Evolutionary conservation across 306 rosid genomes (phyloP).

Genomic region (Castanopsis chinensis): DNA sequence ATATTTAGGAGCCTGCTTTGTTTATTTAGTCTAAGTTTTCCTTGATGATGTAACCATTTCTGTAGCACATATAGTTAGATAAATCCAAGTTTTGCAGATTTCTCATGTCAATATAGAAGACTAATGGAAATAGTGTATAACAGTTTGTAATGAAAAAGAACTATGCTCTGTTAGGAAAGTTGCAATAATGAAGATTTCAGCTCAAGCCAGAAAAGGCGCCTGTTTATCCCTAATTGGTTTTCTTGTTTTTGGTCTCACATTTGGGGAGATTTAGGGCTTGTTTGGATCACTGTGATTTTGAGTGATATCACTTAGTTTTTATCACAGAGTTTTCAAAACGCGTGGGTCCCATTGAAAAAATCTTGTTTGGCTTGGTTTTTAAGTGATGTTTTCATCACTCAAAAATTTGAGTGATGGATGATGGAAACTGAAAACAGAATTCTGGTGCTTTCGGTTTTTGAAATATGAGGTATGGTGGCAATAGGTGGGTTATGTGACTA

Average conservation of each 20-base stretch:
- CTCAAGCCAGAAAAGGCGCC: background rate
- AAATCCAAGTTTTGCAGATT: constrained; percentile 24
- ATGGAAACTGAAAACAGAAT: too few relatives aligned
- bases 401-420: too few relatives aligned
- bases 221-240: background rate
- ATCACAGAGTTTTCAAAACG: too few relatives aligned
- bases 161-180: background rate
- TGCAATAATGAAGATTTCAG: background rate
- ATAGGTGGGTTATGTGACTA: too few relatives aligned
- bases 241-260: background rate
- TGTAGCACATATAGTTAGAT: background rate
- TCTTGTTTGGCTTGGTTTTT: too few relatives aligned
- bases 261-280: background rate
- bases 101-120: constrained; percentile 2
- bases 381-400: too few relatives aligned
- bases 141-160: background rate
- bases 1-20: constrained; percentile 33
- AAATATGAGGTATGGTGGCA: too few relatives aligned
- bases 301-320: too few relatives aligned
- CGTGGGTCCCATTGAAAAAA: too few relatives aligned
- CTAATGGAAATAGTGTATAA: background rate
- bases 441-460: too few relatives aligned
- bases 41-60: constrained; percentile 8
- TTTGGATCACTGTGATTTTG: too few relatives aligned
- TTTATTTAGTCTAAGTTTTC: constrained; percentile 16